These are phyloP conservation scores for Monosporascus sp. DNA, from an alignment of 2,329 filamentous ascomycete species.

Conservation along the genomic window DNA sequence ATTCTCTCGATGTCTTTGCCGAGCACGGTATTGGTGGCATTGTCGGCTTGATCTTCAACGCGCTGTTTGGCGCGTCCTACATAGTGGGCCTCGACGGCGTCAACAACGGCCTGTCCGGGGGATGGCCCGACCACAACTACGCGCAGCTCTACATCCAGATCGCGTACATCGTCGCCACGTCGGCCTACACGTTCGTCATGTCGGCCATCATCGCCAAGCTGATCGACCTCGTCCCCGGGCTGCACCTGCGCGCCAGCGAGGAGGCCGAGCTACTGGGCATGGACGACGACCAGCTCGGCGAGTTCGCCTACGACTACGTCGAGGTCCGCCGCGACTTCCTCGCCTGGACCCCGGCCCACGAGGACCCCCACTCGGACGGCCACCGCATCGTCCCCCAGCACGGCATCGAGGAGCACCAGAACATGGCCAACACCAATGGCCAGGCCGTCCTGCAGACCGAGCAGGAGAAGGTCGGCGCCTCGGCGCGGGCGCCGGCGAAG, in stretches of 20 bases:
- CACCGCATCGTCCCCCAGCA: constrained; percentile 61
- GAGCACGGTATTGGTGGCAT: constrained; percentile 67
- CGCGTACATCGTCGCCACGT: constrained; percentile 65
- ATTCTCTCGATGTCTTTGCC: constrained; percentile 67
- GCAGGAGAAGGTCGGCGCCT: constrained; percentile 25
- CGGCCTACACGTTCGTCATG: constrained; percentile 66
- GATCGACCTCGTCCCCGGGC: constrained; percentile 71
- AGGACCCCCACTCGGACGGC: constrained; percentile 55
- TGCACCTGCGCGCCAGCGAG: constrained; percentile 73
- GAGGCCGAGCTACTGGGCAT: constrained; percentile 82
- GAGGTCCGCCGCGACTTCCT: constrained; percentile 85
- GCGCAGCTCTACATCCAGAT: constrained; percentile 74
- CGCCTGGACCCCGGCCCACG: constrained; percentile 75
- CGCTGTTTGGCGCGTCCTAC: constrained; percentile 62
- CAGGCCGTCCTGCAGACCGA: constrained; percentile 36
- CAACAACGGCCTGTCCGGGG: constrained; percentile 62
- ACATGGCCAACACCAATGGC: constrained; percentile 56
- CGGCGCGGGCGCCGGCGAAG: constrained; percentile 21
- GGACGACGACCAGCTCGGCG: constrained; percentile 86
- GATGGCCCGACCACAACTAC: constrained; percentile 72
- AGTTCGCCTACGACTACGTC: constrained; percentile 87
- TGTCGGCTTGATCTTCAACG: constrained; percentile 68
- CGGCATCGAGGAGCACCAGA: constrained; percentile 65
- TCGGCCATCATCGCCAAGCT: constrained; percentile 67
- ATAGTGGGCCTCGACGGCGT: constrained; percentile 73